Base-by-base conservation (phyloP, 495 filamentous ascomycete species). In the Penicillium egyptiacum region DNA sequence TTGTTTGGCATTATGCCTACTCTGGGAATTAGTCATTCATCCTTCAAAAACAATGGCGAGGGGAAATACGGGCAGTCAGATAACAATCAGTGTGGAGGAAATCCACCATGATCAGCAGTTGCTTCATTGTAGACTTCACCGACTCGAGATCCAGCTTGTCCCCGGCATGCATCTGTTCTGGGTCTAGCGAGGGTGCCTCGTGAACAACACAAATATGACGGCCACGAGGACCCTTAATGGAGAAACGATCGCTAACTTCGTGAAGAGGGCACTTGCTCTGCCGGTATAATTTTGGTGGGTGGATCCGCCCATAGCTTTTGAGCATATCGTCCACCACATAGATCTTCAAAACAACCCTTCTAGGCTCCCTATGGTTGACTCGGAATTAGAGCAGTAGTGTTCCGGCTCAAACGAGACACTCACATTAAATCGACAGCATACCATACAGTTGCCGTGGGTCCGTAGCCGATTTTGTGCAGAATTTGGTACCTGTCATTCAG, bases 311-410 rank as follows among this genome's bases (percentile, higher is more conserved):
- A 42, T 52, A 41, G 12, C 25, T 9, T n/a, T 41, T 52, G 16
- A 52, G 50, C 35, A 17, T 20, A 17, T 52, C n/a, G 16, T 41
- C 22, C 8, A 52, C 50, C 50, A 52, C 50, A 12, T 52, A 52
- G 35, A 52, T 52, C 50, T 52, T 52, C n/a, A 52, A 30, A n/a
- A 41, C 50, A 17, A 52, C 50, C n/a, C 42, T 17, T 42, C 50
- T 28, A 1, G 16, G 35, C 17, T 31, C 28, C 47, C 30, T 50
- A 7, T n/a, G 0, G 12, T 14, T 22, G 11, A n/a, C 19, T 23
- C 17, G 19, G n/a, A 9, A 3, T 35, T 19, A 35, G 47, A 35
- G 14, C 5, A 41, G 22, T 37, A 11, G n/a, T 2, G n/a, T 12
- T 25, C 22, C 4, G 14, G 11, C 14, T 28, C 16, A 16, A 7